Percentiles rank a stretch among this genome's conserved stretches.
phyloP scores from a whole-genome alignment of 345 rosid genomes.

The Aquilaria sinensis region DNA sequence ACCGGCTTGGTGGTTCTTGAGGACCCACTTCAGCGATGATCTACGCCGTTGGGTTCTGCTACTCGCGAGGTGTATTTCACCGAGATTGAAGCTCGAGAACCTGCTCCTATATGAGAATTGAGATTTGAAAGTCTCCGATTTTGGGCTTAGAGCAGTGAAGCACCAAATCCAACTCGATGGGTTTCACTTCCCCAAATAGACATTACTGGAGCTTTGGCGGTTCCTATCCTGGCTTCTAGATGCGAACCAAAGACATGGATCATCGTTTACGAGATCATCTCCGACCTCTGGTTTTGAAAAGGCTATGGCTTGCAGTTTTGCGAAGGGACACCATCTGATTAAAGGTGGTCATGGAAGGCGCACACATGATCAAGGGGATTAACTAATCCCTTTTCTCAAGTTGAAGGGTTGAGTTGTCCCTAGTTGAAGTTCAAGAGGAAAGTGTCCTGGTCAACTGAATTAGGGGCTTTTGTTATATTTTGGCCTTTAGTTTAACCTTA shows the following conservation, averaged over 20 bases:
- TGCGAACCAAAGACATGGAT: constrained; percentile 54
- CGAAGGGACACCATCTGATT: too few relatives aligned
- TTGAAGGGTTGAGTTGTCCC: too few relatives aligned
- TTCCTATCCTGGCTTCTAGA: constrained; percentile 65
- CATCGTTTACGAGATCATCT: constrained; percentile 58
- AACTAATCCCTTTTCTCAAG: too few relatives aligned
- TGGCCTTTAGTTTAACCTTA: too few relatives aligned
- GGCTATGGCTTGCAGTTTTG: constrained; percentile 15
- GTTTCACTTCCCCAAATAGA: constrained; percentile 80
- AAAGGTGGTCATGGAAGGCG: too few relatives aligned
- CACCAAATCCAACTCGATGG: constrained; percentile 75
- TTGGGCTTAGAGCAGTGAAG: constrained; percentile 74
- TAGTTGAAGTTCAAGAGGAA: too few relatives aligned
- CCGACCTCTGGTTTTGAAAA: constrained; percentile 63
- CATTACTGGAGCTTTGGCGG: constrained; percentile 60
- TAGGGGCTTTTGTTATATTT: too few relatives aligned
- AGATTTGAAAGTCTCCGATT: constrained; percentile 67
- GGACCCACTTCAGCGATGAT: constrained; percentile 79
- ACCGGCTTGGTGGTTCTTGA: background rate
- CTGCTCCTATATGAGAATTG: constrained; percentile 82
- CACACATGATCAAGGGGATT: too few relatives aligned
- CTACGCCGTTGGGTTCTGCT: constrained; percentile 73
- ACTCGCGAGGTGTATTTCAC: constrained; percentile 76
- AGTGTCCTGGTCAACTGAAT: too few relatives aligned
- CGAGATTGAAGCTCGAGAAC: constrained; percentile 91